Evolutionary conservation across 257 asterid genomes (phyloP).

Genomic region (Capsicum pubescens): DNA sequence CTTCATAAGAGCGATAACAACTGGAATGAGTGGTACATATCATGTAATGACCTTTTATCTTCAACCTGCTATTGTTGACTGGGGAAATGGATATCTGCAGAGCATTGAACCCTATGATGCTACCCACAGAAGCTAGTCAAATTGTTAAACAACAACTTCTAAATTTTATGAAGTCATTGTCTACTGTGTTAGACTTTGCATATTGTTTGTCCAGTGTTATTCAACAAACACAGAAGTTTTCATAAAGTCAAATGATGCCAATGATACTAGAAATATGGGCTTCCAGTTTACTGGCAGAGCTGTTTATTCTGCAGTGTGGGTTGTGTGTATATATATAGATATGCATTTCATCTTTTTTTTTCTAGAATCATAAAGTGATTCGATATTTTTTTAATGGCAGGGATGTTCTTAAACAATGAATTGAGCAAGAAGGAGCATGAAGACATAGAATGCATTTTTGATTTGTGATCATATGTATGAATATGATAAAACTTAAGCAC

Average conservation of each 20-base stretch:
- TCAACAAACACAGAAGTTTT: slow-evolving; percentile 82
- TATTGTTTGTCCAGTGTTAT: slow-evolving; percentile 91
- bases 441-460: too few relatives aligned
- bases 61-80: slow-evolving; percentile 87
- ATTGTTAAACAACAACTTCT: slow-evolving; percentile 78
- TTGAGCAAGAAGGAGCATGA: too few relatives aligned
- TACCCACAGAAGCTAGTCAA: slow-evolving; percentile 86
- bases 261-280: slow-evolving; percentile 88
- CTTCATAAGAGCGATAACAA: slow-evolving; percentile 63
- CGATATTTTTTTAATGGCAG: too few relatives aligned
- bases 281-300: slow-evolving; percentile 96
- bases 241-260: slow-evolving; percentile 72
- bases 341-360: too few relatives aligned
- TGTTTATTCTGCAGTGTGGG: slow-evolving; percentile 93
- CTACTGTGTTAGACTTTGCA: slow-evolving; percentile 90
- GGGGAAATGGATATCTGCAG: slow-evolving; percentile 51
- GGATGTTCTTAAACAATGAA: too few relatives aligned
- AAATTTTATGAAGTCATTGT: slow-evolving; percentile 85
- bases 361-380: too few relatives aligned
- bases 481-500: too few relatives aligned
- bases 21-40: slow-evolving; percentile 78
- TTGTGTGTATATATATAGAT: slow-evolving; percentile 32
- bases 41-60: slow-evolving; percentile 71
- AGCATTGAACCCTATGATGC: slow-evolving; percentile 79
- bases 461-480: too few relatives aligned